phyloP scores from a whole-genome alignment of 225 moss, liverwort and hornwort genomes.

The Climacium dendroides region DNA sequence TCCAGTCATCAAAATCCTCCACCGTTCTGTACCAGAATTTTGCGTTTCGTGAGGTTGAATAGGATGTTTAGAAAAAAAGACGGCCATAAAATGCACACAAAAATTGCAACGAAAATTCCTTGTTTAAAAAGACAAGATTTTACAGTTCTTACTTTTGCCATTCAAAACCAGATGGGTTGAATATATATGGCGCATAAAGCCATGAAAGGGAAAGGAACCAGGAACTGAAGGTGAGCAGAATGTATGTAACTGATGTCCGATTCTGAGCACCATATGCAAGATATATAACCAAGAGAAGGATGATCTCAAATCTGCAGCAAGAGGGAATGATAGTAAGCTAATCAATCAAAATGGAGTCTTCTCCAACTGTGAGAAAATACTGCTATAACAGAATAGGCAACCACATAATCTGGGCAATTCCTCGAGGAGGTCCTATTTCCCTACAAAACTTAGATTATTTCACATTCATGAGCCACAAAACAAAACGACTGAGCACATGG shows the following conservation, averaged over 20 bases:
- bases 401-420: background rate
- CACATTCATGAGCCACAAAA: background rate
- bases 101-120: background rate
- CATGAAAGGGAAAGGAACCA: conserved; percentile 96
- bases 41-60: background rate
- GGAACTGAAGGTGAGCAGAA: conserved; percentile 89
- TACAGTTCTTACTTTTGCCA: conserved; percentile 88
- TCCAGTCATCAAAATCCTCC: conserved; percentile 98
- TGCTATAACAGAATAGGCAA: background rate
- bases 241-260: conserved; percentile 54
- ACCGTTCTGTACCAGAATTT: conserved; percentile 53
- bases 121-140: background rate
- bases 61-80: background rate
- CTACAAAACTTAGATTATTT: background rate
- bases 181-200: conserved; percentile 95
- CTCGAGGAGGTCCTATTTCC: background rate
- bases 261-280: conserved; percentile 73
- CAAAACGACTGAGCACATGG: background rate
- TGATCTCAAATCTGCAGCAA: conserved; percentile 81
- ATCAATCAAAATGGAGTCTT: background rate
- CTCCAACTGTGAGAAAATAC: background rate
- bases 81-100: background rate
- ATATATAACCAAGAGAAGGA: conserved; percentile 74
- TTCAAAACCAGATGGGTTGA: conserved; percentile 98
- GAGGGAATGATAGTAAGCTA: background rate